phyloP scores from a whole-genome alignment of 1,139 yeast genomes.

The Tardiomyces depauwii region DNA sequence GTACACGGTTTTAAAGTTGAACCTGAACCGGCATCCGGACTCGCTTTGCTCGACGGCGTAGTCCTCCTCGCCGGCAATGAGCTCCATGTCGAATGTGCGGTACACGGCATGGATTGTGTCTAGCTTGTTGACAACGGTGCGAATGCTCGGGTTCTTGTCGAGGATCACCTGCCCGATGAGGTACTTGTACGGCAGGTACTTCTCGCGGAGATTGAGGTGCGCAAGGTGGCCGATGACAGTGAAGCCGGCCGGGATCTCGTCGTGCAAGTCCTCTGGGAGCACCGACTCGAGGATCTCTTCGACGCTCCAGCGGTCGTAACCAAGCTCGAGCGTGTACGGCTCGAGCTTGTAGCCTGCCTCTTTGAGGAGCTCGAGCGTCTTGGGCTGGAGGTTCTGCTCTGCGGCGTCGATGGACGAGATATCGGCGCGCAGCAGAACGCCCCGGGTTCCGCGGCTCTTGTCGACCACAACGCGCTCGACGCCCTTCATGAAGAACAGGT shows the following conservation, averaged over 20 bases:
- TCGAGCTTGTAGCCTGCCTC: slow-evolving; percentile 37
- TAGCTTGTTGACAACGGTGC: slow-evolving; percentile 90
- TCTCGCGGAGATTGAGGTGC: slow-evolving; percentile 76
- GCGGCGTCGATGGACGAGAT: slow-evolving; percentile 33
- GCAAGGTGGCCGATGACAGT: slow-evolving; percentile 96
- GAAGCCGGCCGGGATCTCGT: slow-evolving; percentile 81
- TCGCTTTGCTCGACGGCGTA: slow-evolving; percentile 80
- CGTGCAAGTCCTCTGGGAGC: slow-evolving; percentile 57
- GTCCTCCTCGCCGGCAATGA: slow-evolving; percentile 67
- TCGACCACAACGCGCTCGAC: slow-evolving; percentile 46
- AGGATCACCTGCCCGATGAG: slow-evolving; percentile 84
- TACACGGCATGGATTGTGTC: slow-evolving; percentile 80
- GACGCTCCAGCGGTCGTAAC: slow-evolving; percentile 78
- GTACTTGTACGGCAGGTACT: slow-evolving; percentile 69
- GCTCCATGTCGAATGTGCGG: slow-evolving; percentile 89
- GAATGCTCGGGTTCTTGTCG: slow-evolving; percentile 71
- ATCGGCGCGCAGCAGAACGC: slow-evolving; percentile 41
- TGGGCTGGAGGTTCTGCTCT: slow-evolving; percentile 29
- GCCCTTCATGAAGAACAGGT: slow-evolving; percentile 51
- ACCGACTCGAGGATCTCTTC: slow-evolving; percentile 75
- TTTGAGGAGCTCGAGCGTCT: slow-evolving; percentile 35
- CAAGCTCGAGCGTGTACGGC: slow-evolving; percentile 47
- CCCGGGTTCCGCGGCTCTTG: slow-evolving; percentile 23
- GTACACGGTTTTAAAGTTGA: slow-evolving; percentile 88
- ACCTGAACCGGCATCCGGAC: slow-evolving; percentile 72